Percentiles rank a stretch among this genome's conserved stretches.
Conservation (phyloP, 73 alveolate species). For the Symbiodinium pilosum region DNA sequence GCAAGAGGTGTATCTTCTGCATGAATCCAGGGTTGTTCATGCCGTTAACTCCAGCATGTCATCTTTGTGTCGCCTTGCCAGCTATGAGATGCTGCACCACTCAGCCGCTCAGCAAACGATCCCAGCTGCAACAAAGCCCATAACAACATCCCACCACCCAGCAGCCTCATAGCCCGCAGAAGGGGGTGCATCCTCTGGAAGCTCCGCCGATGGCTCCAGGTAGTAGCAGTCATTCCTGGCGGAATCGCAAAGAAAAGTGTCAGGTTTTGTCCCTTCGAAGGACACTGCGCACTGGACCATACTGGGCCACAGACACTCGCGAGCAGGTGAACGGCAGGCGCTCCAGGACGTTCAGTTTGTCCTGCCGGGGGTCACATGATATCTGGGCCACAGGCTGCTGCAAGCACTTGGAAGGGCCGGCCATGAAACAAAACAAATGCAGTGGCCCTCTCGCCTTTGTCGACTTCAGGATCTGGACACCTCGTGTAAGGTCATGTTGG, state of each 20-base stretch:
- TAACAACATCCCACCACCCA: not conserved
- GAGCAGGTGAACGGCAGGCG: constrained; percentile 82
- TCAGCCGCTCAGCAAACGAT: too few relatives aligned
- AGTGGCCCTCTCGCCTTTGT: constrained; percentile 28
- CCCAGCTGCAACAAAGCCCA: not conserved
- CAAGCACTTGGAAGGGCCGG: not conserved
- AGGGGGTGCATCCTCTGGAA: constrained; percentile 59
- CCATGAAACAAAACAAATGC: not conserved
- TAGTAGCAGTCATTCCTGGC: constrained; percentile 73
- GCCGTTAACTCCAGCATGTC: too few relatives aligned
- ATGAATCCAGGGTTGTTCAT: too few relatives aligned
- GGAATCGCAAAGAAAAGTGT: too few relatives aligned
- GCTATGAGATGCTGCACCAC: too few relatives aligned
- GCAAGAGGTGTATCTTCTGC: too few relatives aligned
- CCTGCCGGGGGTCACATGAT: not conserved
- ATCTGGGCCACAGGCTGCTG: not conserved
- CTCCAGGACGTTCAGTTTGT: constrained; percentile 63
- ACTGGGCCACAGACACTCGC: not conserved
- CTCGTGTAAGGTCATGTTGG: too few relatives aligned
- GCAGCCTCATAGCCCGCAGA: constrained; percentile 79
- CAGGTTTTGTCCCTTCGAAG: too few relatives aligned
- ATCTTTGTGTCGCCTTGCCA: too few relatives aligned
- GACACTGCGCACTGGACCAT: not conserved
- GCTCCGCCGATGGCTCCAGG: constrained; percentile 74
- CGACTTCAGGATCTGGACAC: constrained; percentile 80